These are phyloP conservation scores for Cutaneotrichosporon dermatis DNA, from an alignment of 1,284 basidiomycete genomes.

Conservation along the genomic window DNA sequence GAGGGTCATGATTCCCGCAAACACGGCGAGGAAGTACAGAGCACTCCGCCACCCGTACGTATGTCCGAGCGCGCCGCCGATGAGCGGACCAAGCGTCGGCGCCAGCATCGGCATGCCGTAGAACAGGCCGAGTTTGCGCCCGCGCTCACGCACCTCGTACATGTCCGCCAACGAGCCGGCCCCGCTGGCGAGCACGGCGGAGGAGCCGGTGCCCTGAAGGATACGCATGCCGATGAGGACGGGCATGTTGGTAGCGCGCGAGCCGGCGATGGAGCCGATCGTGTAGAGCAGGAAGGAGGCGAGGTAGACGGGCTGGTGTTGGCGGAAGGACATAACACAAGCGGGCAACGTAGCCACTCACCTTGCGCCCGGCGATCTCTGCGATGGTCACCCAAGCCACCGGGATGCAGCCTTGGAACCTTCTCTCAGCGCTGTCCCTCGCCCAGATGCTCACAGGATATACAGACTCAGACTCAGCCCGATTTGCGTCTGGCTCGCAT, in stretches of 20 bases:
- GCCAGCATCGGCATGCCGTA: slow-evolving; percentile 52
- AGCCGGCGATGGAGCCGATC: slow-evolving; percentile 62
- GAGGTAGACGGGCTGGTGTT: slow-evolving; percentile 60
- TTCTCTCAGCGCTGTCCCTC: slow-evolving; percentile 4
- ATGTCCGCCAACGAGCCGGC: slow-evolving; percentile 74
- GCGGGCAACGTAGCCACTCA: slow-evolving; percentile 34
- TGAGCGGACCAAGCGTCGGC: slow-evolving; percentile 64
- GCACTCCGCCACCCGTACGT: slow-evolving; percentile 69
- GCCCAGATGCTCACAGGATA: slow-evolving; percentile 54
- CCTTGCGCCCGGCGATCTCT: slow-evolving; percentile 76
- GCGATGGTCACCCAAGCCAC: slow-evolving; percentile 50
- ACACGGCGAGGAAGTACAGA: slow-evolving; percentile 73
- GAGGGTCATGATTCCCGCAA: slow-evolving; percentile 57
- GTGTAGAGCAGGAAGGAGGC: slow-evolving; percentile 58
- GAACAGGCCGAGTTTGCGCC: slow-evolving; percentile 56
- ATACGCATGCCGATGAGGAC: slow-evolving; percentile 60
- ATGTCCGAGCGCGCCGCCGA: slow-evolving; percentile 60
- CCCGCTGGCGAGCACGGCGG: slow-evolving; percentile 71
- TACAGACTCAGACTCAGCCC: slow-evolving; percentile 70
- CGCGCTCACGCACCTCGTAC: slow-evolving; percentile 71
- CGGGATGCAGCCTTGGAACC: slow-evolving; percentile 44
- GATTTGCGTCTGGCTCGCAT: slow-evolving; percentile 64
- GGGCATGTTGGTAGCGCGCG: slow-evolving; percentile 58
- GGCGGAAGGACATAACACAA: not conserved
- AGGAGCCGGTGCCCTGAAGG: slow-evolving; percentile 56